phyloP scores from a whole-genome alignment of 305 asterid species.

The Fraxinus paxiana region DNA sequence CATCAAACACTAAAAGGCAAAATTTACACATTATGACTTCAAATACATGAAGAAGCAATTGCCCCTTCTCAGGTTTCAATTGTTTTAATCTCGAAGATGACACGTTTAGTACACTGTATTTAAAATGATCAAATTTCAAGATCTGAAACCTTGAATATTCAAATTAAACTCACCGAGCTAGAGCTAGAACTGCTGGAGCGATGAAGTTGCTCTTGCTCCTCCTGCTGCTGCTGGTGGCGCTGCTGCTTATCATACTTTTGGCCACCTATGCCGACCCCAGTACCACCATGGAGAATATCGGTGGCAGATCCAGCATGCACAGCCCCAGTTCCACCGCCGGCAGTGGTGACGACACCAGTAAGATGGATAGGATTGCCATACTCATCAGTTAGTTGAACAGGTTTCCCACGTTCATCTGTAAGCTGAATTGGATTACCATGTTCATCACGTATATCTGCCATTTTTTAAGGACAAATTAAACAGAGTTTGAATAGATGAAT shows the following conservation, averaged over 20 bases:
- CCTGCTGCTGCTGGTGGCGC: slow-evolving; percentile 10
- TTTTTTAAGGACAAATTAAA: background rate
- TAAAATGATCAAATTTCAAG: background rate
- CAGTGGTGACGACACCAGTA: slow-evolving; percentile 54
- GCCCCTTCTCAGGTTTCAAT: background rate
- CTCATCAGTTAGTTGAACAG: slow-evolving; percentile 72
- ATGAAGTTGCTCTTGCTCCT: slow-evolving; percentile 30
- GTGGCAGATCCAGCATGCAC: background rate
- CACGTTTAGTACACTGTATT: background rate
- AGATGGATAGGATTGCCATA: slow-evolving; percentile 74
- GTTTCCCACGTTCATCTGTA: slow-evolving; percentile 62
- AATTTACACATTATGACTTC: no score
- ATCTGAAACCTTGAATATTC: background rate
- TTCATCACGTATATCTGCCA: slow-evolving; percentile 80
- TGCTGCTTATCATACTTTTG: background rate
- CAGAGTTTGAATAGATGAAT: background rate
- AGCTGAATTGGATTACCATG: slow-evolving; percentile 75
- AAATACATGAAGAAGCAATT: background rate
- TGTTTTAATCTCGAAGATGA: background rate
- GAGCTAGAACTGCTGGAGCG: slow-evolving; percentile 55
- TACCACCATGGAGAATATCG: background rate
- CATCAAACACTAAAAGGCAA: background rate
- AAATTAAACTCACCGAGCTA: slow-evolving; percentile 44
- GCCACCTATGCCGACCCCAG: background rate
- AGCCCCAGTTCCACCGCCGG: slow-evolving; percentile 1